phyloP scores from a whole-genome alignment of 352 stramenopile species.

The Pythium dissotocum region DNA sequence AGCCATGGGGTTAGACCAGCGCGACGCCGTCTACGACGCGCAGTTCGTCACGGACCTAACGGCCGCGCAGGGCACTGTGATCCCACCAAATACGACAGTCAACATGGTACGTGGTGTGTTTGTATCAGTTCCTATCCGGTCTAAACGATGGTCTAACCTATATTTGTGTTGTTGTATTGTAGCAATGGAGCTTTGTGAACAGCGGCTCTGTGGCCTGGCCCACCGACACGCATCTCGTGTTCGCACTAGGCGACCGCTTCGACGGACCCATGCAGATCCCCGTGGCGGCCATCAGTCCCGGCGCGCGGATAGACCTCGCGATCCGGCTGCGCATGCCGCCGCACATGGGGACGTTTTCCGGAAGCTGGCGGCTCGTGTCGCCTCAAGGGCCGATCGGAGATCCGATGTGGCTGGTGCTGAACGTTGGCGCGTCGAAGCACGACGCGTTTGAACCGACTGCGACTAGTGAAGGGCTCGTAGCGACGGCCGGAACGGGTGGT shows the following conservation, averaged over 20 bases:
- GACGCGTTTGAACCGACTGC: slow-evolving; percentile 20
- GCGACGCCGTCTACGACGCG: slow-evolving; percentile 36
- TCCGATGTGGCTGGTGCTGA: slow-evolving; percentile 76
- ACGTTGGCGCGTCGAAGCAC: slow-evolving; percentile 41
- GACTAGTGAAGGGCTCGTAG: background rate
- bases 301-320: slow-evolving; percentile 67
- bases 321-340: slow-evolving; percentile 55
- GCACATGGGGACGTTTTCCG: slow-evolving; percentile 60
- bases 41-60: slow-evolving; percentile 73
- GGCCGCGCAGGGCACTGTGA: slow-evolving; percentile 52
- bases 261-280: slow-evolving; percentile 54
- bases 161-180: background rate
- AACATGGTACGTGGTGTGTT: slow-evolving; percentile 51
- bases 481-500: background rate
- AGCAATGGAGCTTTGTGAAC: slow-evolving; percentile 86
- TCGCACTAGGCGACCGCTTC: slow-evolving; percentile 68
- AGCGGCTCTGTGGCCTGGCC: slow-evolving; percentile 57
- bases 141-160: too few species aligned
- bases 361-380: slow-evolving; percentile 73
- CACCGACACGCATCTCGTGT: slow-evolving; percentile 55
- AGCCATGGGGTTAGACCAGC: slow-evolving; percentile 7
- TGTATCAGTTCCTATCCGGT: too few species aligned
- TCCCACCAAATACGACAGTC: slow-evolving; percentile 45
- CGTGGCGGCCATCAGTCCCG: slow-evolving; percentile 37
- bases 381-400: slow-evolving; percentile 72